Evolutionary conservation across 2,329 filamentous ascomycete genomes (phyloP).

Genomic region (Ascochyta viciae-villosae): DNA sequence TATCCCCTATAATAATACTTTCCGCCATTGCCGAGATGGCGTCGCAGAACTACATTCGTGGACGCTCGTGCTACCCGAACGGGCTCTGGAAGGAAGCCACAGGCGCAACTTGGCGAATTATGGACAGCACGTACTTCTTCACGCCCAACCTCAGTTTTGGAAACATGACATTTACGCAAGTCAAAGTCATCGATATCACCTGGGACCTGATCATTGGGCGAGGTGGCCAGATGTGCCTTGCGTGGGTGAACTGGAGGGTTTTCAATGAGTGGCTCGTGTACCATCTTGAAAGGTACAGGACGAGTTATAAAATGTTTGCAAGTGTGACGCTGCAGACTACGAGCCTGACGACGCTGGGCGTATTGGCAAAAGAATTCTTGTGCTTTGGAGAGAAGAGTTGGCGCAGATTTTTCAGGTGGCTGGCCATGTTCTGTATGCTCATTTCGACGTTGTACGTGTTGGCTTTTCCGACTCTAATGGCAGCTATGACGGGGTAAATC

Average conservation of each 20-base stretch:
- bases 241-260: conserved; percentile 46
- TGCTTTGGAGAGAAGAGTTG: conserved; percentile 31
- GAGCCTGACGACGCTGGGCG: conserved; percentile 39
- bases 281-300: conserved; percentile 43
- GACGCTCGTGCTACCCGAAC: conserved; percentile 42
- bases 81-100: conserved; percentile 38
- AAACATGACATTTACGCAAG: conserved; percentile 44
- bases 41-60: conserved; percentile 35
- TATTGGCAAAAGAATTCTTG: conserved; percentile 39
- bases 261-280: conserved; percentile 48
- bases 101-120: conserved; percentile 44
- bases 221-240: conserved; percentile 44
- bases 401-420: conserved; percentile 43
- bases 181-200: conserved; percentile 48
- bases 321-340: conserved; percentile 40
- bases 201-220: conserved; percentile 50
- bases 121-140: conserved; percentile 46
- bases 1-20: conserved; percentile 36
- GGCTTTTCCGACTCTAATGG: conserved; percentile 47
- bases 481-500: conserved; percentile 51
- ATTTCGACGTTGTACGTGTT: conserved; percentile 45
- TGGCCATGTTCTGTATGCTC: conserved; percentile 39
- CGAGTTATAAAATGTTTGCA: conserved; percentile 41
- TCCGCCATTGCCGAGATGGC: conserved; percentile 37
- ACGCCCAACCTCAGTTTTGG: conserved; percentile 43